Conservation (phyloP, 2,329 filamentous ascomycete genomes). For the Verticillium dahliae region DNA sequence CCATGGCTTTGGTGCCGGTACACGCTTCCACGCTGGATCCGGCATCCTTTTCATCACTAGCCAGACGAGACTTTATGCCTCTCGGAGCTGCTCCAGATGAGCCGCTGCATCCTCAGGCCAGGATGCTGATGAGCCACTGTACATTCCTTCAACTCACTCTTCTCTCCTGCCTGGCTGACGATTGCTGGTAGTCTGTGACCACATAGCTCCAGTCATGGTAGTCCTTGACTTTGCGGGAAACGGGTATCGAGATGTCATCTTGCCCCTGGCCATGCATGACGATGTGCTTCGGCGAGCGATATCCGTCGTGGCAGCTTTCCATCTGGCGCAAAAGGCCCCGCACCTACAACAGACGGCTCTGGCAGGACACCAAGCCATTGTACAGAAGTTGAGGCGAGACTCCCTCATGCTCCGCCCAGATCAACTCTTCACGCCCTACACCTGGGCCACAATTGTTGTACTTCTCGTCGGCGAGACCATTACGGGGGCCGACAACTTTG, state of each 20-base stretch:
- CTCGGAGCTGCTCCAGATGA: constrained; percentile 17
- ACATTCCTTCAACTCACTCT: constrained; percentile 6
- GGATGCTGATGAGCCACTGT: constrained; percentile 30
- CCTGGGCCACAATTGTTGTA: constrained; percentile 28
- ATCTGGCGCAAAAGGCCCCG: constrained; percentile 23
- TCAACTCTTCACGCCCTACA: constrained; percentile 27
- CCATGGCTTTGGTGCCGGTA: neutral
- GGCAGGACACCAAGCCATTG: constrained; percentile 24
- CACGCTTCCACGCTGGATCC: neutral
- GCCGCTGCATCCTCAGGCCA: constrained; percentile 17
- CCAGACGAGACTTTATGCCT: neutral
- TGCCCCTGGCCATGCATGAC: constrained; percentile 31
- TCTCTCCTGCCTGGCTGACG: neutral
- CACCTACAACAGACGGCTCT: constrained; percentile 23
- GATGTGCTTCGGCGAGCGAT: constrained; percentile 26
- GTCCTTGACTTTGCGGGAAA: constrained; percentile 26
- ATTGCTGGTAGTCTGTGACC: constrained; percentile 22
- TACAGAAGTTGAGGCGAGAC: constrained; percentile 24
- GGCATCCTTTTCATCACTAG: neutral
- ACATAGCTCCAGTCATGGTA: constrained; percentile 31
- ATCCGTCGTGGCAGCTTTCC: constrained; percentile 30
- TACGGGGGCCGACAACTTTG: constrained; percentile 29
- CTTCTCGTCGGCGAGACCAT: constrained; percentile 33
- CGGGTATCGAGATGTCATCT: constrained; percentile 29
- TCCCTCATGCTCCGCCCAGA: constrained; percentile 18